phyloP scores from a whole-genome alignment of 345 rosid genomes.

The Aegle marmelos region DNA sequence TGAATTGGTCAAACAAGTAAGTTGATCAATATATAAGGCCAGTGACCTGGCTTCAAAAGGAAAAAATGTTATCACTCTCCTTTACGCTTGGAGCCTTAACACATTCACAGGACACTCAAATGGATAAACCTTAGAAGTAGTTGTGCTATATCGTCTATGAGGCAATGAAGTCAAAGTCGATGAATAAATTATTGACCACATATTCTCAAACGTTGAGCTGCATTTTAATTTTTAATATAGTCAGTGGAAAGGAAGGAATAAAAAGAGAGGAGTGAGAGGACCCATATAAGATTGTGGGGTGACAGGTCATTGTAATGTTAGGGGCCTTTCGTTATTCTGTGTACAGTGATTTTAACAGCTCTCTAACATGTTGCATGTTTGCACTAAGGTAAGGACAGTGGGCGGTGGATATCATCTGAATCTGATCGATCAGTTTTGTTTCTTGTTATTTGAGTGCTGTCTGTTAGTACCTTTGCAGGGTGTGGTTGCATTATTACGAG shows the following conservation, averaged over 20 bases:
- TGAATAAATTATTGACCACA: background rate
- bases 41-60: background rate
- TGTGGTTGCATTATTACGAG: background rate
- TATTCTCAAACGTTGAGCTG: background rate
- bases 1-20: background rate
- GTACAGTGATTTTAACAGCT: background rate
- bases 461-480: conserved; percentile 18
- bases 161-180: background rate
- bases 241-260: conserved; percentile 5
- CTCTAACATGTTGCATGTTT: conserved; percentile 28
- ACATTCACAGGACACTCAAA: background rate
- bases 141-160: background rate
- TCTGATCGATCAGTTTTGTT: background rate
- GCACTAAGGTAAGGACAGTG: background rate
- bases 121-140: background rate
- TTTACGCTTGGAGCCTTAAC: conserved; percentile 3
- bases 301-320: background rate
- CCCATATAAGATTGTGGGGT: conserved; percentile 8
- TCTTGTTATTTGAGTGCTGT: background rate
- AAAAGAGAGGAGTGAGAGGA: background rate
- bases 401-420: conserved; percentile 7
- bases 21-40: background rate
- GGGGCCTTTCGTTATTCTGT: background rate
- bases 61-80: background rate
- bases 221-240: background rate